A percentile compares a stretch with the other conserved stretches of the same genome.
Evolutionary conservation across 129 eudicot species (phyloP).

Genomic region (Chrysanthemum makinoi): DNA sequence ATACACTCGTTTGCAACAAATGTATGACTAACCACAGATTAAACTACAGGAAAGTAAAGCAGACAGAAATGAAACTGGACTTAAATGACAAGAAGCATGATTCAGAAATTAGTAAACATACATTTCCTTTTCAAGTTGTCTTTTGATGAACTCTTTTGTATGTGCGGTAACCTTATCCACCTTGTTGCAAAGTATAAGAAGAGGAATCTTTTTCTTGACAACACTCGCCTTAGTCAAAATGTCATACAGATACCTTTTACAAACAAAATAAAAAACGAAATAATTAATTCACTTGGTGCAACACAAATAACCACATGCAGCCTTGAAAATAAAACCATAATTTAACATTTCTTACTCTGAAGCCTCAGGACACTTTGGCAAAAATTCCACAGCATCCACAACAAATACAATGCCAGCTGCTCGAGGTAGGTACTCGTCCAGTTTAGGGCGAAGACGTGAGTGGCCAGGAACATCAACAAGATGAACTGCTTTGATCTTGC

Average conservation of each 20-base stretch:
- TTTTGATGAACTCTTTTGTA: constrained; percentile 84
- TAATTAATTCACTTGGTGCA: constrained; percentile 7
- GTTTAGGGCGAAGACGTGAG: constrained; percentile 75
- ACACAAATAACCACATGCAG: not conserved
- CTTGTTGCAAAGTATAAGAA: constrained; percentile 87
- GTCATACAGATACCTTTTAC: constrained; percentile 81
- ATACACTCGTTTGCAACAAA: no score
- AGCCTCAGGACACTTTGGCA: constrained; percentile 75
- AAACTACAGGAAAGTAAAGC: not conserved
- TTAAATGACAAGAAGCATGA: not conserved
- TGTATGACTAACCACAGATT: not conserved
- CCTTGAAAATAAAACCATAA: not conserved
- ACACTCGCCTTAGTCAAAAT: constrained; percentile 82
- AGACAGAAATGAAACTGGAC: not conserved
- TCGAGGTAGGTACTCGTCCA: constrained; percentile 82
- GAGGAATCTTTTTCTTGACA: constrained; percentile 77
- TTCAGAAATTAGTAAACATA: constrained; percentile 23
- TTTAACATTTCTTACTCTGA: constrained; percentile 56
- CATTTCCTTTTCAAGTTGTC: constrained; percentile 96
- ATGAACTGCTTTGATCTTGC: constrained; percentile 73
- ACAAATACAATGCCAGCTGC: constrained; percentile 87
- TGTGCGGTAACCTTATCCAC: constrained; percentile 95
- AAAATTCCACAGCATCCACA: constrained; percentile 90
- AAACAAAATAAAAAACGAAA: constrained; percentile 7
- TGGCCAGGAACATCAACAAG: constrained; percentile 95